Percentiles rank a stretch among this genome's conserved stretches.
phyloP scores from a whole-genome alignment of 345 rosid species.

The Jatropha curcas region DNA sequence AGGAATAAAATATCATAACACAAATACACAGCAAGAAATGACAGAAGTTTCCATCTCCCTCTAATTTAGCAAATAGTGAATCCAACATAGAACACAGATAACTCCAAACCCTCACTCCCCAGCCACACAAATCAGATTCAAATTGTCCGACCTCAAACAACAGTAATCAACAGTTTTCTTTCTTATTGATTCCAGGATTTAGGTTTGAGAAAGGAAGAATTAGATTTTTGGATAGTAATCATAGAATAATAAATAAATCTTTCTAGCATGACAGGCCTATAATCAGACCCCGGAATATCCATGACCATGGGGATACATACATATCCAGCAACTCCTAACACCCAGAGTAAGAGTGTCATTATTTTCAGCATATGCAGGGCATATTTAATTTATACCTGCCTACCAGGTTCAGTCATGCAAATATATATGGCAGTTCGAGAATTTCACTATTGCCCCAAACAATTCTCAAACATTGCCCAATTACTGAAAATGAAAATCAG shows the following conservation, averaged over 20 bases:
- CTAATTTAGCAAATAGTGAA: not conserved
- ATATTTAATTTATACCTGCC: not conserved
- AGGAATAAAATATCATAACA: conserved; percentile 9
- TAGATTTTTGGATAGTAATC: not conserved
- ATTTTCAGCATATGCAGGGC: not conserved
- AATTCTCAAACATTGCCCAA: too few species aligned
- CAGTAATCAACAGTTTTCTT: not conserved
- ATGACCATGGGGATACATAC: not conserved
- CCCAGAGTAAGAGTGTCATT: not conserved
- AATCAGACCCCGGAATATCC: not conserved
- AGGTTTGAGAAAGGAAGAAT: not conserved
- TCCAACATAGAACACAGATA: not conserved
- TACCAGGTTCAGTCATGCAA: too few species aligned
- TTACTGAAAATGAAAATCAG: not conserved
- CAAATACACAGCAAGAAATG: not conserved
- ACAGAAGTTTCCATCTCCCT: not conserved
- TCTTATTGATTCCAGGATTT: not conserved
- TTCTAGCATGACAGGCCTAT: not conserved
- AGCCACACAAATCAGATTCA: not conserved
- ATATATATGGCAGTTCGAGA: not conserved
- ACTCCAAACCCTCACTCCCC: not conserved
- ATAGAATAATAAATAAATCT: not conserved
- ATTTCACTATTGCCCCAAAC: not conserved
- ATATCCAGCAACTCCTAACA: not conserved
- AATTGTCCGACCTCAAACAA: not conserved